A percentile compares a stretch with the other conserved stretches of the same genome.
Conservation (phyloP, 768 basidiomycete species). For the Lepiota venenata region DNA sequence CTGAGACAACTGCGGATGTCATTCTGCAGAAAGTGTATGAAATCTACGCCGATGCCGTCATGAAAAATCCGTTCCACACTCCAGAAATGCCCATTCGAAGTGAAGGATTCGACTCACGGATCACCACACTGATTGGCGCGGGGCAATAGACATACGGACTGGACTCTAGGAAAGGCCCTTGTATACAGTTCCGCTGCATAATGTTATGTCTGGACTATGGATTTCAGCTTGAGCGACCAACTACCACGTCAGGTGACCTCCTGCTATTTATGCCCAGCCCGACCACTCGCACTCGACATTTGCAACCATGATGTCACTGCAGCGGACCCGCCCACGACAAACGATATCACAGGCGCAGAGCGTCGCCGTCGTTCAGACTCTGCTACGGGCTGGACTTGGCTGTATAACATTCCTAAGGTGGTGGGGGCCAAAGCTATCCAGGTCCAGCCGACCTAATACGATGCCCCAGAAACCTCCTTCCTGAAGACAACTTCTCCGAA, state of each 20-base stretch:
- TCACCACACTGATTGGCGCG: constrained; percentile 56
- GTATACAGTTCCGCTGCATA: not conserved
- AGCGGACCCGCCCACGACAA: constrained; percentile 33
- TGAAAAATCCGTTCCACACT: constrained; percentile 99
- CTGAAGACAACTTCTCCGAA: constrained; percentile 75
- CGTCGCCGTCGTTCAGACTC: constrained; percentile 65
- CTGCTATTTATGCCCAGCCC: not conserved
- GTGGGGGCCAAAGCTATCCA: not conserved
- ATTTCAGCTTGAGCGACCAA: not conserved
- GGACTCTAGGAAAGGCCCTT: not conserved
- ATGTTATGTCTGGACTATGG: not conserved
- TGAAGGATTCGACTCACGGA: constrained; percentile 79
- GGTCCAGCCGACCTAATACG: not conserved
- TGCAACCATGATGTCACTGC: constrained; percentile 19
- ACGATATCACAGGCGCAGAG: constrained; percentile 58
- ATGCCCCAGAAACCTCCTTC: constrained; percentile 59
- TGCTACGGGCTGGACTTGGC: constrained; percentile 69
- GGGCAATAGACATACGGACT: constrained; percentile 25
- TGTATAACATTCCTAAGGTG: constrained; percentile 78
- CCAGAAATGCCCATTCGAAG: constrained; percentile 99
- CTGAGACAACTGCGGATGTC: constrained; percentile 64
- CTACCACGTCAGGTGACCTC: constrained; percentile 14
- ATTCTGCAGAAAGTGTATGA: constrained; percentile 88
- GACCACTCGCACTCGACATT: not conserved
- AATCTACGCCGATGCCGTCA: constrained; percentile 89